These are phyloP conservation scores for Fennellomyces sp. DNA, from an alignment of 371 early-diverging fungal genomes.

Conservation along the genomic window DNA sequence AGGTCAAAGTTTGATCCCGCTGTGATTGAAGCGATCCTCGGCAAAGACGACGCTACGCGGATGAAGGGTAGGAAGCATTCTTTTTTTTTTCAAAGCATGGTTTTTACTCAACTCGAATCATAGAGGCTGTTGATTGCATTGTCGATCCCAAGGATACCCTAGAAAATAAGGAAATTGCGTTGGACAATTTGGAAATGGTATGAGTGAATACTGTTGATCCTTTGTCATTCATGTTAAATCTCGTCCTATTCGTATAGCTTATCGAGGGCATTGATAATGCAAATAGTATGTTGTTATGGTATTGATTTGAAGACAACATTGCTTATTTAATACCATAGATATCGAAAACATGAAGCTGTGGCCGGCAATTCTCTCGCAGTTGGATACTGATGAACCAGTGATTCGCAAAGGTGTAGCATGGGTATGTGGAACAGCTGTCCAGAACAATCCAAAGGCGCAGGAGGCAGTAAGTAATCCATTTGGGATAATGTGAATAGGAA, in stretches of 20 bases:
- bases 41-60: conserved; percentile 85
- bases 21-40: conserved; percentile 88
- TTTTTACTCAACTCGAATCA: neutral
- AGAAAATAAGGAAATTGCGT: conserved; percentile 76
- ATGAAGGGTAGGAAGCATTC: conserved; percentile 69
- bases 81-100: neutral
- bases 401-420: conserved; percentile 82
- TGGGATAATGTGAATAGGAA: no score
- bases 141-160: conserved; percentile 56
- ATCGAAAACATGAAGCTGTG: conserved; percentile 89
- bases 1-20: conserved; percentile 70
- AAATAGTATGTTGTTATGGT: conserved; percentile 51
- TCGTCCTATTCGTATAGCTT: conserved; percentile 52
- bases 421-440: conserved; percentile 92
- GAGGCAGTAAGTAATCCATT: conserved; percentile 69
- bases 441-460: conserved; percentile 91
- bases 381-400: conserved; percentile 53
- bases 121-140: conserved; percentile 73
- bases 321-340: no score
- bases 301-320: neutral
- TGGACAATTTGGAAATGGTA: conserved; percentile 93
- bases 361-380: conserved; percentile 71
- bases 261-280: conserved; percentile 97
- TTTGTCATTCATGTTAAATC: no score
- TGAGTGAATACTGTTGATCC: neutral